A percentile compares a stretch with the other conserved stretches of the same genome.
phyloP scores from a whole-genome alignment of 345 rosid species.

The Populus deltoides region DNA sequence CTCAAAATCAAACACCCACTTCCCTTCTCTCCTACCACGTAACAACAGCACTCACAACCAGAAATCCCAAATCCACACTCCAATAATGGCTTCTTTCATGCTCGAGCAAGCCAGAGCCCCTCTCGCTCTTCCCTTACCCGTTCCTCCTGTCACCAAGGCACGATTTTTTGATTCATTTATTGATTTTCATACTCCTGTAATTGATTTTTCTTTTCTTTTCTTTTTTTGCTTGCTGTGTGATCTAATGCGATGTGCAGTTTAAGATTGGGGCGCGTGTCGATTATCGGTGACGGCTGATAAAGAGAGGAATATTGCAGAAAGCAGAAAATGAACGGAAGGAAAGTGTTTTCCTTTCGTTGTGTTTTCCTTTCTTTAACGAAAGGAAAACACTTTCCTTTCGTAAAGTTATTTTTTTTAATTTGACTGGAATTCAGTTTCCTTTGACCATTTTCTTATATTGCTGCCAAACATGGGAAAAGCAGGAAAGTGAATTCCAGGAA shows the following conservation, averaged over 20 bases:
- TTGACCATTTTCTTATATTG: too few species aligned
- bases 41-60: not conserved
- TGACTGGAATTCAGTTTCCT: too few species aligned
- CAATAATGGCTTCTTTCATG: conserved; percentile 47
- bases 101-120: conserved; percentile 80
- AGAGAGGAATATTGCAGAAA: conserved; percentile 71
- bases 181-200: not conserved
- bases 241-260: conserved; percentile 41
- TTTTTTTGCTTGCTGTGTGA: not conserved
- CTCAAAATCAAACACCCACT: not conserved
- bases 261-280: conserved; percentile 81
- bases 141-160: conserved; percentile 71
- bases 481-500: too few species aligned
- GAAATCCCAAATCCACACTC: not conserved
- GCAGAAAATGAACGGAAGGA: too few species aligned
- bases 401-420: too few species aligned
- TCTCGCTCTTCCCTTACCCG: conserved; percentile 67
- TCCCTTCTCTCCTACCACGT: not conserved
- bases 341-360: too few species aligned
- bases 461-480: too few species aligned
- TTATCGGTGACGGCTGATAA: conserved; percentile 69
- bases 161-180: not conserved
- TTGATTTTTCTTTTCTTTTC: too few species aligned
- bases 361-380: too few species aligned
- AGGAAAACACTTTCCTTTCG: too few species aligned